Evolutionary conservation across 352 stramenopile species (phyloP), one percentile per base, ranked within the genome.

Genomic region (Phytophthora constricta): DNA sequence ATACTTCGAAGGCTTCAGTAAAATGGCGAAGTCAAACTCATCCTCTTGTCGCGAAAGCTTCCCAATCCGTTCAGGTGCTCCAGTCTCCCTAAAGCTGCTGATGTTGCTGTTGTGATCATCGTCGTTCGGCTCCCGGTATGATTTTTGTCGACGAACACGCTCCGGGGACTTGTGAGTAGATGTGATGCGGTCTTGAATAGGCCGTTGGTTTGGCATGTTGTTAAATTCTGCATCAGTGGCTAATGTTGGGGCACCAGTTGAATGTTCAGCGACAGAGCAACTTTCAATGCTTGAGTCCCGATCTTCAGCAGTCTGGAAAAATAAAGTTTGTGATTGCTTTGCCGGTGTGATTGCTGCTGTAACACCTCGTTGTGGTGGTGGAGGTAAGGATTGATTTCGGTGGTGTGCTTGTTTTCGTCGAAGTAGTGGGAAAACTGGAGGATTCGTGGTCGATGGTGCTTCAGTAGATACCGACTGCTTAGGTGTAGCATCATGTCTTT

Each of bases 11-110:
- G 85, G 69, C 45, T 91, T 93, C 42, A 95, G 64, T 47, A 95
- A 19, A 64, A 95, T 93, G n/a, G 86, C 86, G 74, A 95, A 92
- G 52, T 95, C 86, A 64, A 86, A 95, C 34, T 92, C 85, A 53
- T 86, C 82, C 59, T 93, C 84, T 27, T 90, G 80, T 28, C 80
- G 68, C 1, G 84, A 90, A 28, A 92, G 66, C 17, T 91, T 84
- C 1, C 82, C 82, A 26, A 90, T 78, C 13, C 69, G 75, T 26
- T 90, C 80, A 11, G 57, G 68, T 22, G 19, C 31, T 41, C 41
- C 57, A 58, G 41, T 60, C 27, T 20, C 48, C 7, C 37, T 56
- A 31, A 62, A 64, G 19, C 43, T 67, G 25, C 47, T 62, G 17
- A 62, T 47, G 46, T 60, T 48, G 26, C 33, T 37, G 19, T 46